Evolutionary conservation across 2,329 filamentous ascomycete genomes (phyloP).

Genomic region (Mycosphaerella arachidis): DNA sequence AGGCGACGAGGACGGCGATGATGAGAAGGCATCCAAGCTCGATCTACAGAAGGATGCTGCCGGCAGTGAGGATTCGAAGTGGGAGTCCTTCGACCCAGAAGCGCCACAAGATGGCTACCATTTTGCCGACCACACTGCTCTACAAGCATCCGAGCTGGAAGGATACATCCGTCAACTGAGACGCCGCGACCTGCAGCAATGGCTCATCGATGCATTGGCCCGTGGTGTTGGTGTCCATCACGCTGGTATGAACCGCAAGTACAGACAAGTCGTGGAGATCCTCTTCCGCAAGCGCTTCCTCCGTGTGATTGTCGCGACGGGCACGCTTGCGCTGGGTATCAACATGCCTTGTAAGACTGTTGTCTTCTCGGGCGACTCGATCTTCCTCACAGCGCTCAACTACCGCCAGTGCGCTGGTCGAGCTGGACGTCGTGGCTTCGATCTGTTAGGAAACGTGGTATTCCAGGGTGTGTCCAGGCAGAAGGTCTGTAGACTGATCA

Average conservation of each 20-base stretch:
- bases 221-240: constrained; percentile 74
- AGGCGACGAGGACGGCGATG: constrained; percentile 32
- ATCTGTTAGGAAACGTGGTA: constrained; percentile 74
- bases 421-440: constrained; percentile 75
- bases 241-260: constrained; percentile 72
- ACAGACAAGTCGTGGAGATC: constrained; percentile 69
- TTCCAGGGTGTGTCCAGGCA: constrained; percentile 62
- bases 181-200: constrained; percentile 47
- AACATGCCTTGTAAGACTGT: constrained; percentile 83
- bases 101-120: constrained; percentile 60
- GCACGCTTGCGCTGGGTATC: constrained; percentile 71
- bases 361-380: constrained; percentile 68
- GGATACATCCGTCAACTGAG: constrained; percentile 50
- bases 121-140: constrained; percentile 60
- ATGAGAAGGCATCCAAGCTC: constrained; percentile 50
- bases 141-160: constrained; percentile 56
- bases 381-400: constrained; percentile 69
- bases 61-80: constrained; percentile 51
- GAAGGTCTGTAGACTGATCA: constrained; percentile 65
- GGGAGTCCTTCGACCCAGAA: constrained; percentile 64
- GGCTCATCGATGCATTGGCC: constrained; percentile 57
- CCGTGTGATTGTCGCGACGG: constrained; percentile 68
- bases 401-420: constrained; percentile 73
- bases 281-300: constrained; percentile 69
- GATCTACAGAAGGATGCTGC: constrained; percentile 56